Evolutionary conservation across 2,329 filamentous ascomycete genomes (phyloP).

Genomic region (Tolypocladium endophyticum): DNA sequence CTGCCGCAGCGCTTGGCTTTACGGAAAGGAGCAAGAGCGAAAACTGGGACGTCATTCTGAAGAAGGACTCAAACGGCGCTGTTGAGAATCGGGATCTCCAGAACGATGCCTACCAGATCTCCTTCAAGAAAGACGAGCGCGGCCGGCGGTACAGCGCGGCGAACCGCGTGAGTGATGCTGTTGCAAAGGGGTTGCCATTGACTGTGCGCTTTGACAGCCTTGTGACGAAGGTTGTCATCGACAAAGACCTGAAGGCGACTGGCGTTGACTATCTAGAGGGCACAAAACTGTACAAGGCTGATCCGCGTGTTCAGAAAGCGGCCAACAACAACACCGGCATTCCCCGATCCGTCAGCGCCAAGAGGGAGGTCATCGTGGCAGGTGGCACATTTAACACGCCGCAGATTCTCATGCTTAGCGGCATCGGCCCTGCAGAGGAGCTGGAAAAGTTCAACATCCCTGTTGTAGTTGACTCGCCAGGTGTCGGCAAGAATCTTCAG

Average conservation of each 20-base stretch:
- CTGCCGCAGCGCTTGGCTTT: not conserved
- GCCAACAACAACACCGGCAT: constrained; percentile 1
- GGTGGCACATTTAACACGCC: constrained; percentile 40
- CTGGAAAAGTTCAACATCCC: constrained; percentile 33
- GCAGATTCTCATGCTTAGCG: constrained; percentile 40
- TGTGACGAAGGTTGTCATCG: constrained; percentile 27
- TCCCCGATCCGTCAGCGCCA: constrained; percentile 13
- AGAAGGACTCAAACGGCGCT: not conserved
- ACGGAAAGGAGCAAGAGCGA: not conserved
- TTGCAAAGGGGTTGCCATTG: constrained; percentile 10
- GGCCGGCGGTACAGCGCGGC: not conserved
- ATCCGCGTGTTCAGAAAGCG: constrained; percentile 8
- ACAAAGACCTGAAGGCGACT: constrained; percentile 18
- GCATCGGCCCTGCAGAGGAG: constrained; percentile 32
- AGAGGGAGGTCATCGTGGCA: constrained; percentile 36
- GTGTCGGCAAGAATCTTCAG: constrained; percentile 48
- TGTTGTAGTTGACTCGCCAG: constrained; percentile 35
- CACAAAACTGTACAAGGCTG: constrained; percentile 11
- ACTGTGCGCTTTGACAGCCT: constrained; percentile 13
- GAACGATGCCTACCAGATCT: not conserved
- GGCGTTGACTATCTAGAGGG: constrained; percentile 22
- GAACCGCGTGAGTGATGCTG: constrained; percentile 7
- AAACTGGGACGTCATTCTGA: not conserved
- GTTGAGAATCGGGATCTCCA: not conserved
- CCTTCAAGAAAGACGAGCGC: not conserved